Evolutionary conservation across 805 yeast genomes (phyloP), one percentile per base, ranked within the genome.

Genomic region (Barnettozyma siamensis): DNA sequence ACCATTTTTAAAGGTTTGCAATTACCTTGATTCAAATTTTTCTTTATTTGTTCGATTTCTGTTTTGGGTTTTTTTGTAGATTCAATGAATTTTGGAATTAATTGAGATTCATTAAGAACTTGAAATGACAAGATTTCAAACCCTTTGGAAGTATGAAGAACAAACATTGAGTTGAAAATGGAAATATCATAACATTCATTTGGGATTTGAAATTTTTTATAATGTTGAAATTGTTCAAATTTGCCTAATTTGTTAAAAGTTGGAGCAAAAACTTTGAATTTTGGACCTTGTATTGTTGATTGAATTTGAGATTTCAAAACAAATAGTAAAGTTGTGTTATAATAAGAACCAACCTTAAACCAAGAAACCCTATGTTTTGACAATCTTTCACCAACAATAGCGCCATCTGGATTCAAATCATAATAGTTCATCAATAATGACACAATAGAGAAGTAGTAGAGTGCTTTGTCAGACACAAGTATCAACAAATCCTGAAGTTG

Each of bases 261-360:
- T 20, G 78, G 80, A 44, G 65, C 67, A 55, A 75, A 72, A 43
- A 75, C 83, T 62, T 72, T 82, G 69, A 76, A 81, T 59, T 52
- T 64, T 50, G 58, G 62, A 47, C 44, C 59, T 12, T 27, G 30
- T 7, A 41, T 29, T 38, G 53, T 59, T 16, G 70, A 73, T 28
- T 73, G 68, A 38, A 58, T 62, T 53, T 68, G 62, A 40, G 65
- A 70, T 54, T 74, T 76, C 61, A 78, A 75, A 59, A 70, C 74
- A 53, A 72, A 75, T 42, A 80, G 59, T 71, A 76, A 69, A 32
- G 68, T 75, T 47, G 76, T 69, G 59, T 76, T 78, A 43, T 78
- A 71, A 55, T 88, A 87, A 24, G 69, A 73, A 0, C 93, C 96
- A 45, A 83, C 65, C 36, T 73, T 74, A 62, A 85, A 88, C 47